Percentiles rank a stretch among this genome's conserved stretches.
Evolutionary conservation across 2,329 filamentous ascomycete genomes (phyloP).

Genomic region (Pseudopyrenochaeta lycopersici): DNA sequence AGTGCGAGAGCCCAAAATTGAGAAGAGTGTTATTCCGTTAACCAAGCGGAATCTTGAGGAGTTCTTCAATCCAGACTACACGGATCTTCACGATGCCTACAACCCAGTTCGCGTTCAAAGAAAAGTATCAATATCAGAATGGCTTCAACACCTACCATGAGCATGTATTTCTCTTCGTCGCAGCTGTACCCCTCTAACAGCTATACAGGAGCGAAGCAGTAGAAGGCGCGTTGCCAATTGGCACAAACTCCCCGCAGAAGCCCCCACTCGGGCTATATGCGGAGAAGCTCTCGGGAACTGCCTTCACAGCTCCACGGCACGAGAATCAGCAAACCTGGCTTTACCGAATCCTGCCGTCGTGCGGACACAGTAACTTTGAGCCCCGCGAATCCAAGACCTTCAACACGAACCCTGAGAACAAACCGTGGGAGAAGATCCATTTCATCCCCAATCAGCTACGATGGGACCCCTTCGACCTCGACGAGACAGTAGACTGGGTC

Average conservation of each 20-base stretch:
- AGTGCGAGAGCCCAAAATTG: slow-evolving; percentile 12
- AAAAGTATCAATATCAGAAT: slow-evolving; percentile 80
- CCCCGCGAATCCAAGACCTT: slow-evolving; percentile 59
- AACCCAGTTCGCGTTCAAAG: slow-evolving; percentile 68
- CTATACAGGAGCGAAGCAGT: slow-evolving; percentile 75
- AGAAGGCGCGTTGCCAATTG: slow-evolving; percentile 75
- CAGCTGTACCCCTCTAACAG: slow-evolving; percentile 15
- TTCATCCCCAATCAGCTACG: slow-evolving; percentile 83
- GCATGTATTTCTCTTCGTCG: slow-evolving; percentile 57
- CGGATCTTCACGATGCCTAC: slow-evolving; percentile 65
- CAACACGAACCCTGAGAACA: slow-evolving; percentile 60
- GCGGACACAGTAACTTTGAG: slow-evolving; percentile 66
- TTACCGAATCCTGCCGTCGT: slow-evolving; percentile 65
- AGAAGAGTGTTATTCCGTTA: slow-evolving; percentile 35
- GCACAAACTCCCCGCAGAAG: slow-evolving; percentile 83
- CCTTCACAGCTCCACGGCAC: slow-evolving; percentile 66
- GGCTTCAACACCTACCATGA: slow-evolving; percentile 82
- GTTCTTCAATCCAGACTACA: slow-evolving; percentile 36
- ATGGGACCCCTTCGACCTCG: slow-evolving; percentile 81
- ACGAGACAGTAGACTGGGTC: slow-evolving; percentile 74
- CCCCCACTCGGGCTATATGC: slow-evolving; percentile 81
- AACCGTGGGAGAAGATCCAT: slow-evolving; percentile 67
- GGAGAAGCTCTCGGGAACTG: slow-evolving; percentile 71
- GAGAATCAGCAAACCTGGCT: slow-evolving; percentile 68
- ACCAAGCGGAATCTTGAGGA: slow-evolving; percentile 39